A percentile compares a stretch with the other conserved stretches of the same genome.
phyloP scores from a whole-genome alignment of 2,329 filamentous ascomycete species.

The Aspergillus clavatus region DNA sequence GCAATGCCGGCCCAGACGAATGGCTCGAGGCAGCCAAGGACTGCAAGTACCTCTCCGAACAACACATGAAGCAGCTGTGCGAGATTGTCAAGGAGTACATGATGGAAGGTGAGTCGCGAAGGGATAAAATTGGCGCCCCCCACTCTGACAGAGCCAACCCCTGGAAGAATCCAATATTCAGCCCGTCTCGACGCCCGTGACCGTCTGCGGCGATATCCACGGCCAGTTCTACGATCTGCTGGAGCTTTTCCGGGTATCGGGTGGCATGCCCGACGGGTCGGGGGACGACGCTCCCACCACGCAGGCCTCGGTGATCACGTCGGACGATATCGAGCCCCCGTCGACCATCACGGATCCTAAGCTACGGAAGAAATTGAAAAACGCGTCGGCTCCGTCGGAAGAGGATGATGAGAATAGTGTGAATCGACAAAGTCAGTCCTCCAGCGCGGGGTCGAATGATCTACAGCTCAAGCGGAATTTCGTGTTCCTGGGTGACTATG shows the following conservation, averaged over 20 bases:
- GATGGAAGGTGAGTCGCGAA: constrained; percentile 74
- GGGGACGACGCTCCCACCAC: constrained; percentile 65
- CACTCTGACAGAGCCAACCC: too few species aligned
- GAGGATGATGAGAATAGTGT: constrained; percentile 24
- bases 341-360: constrained; percentile 84
- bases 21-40: constrained; percentile 96
- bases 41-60: constrained; percentile 93
- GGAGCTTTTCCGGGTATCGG: constrained; percentile 92
- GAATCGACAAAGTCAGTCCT: constrained; percentile 23
- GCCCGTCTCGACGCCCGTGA: constrained; percentile 93
- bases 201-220: constrained; percentile 96
- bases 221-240: constrained; percentile 98
- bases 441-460: constrained; percentile 26
- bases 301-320: constrained; percentile 69
- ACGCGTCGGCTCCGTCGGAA: constrained; percentile 25
- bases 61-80: constrained; percentile 97
- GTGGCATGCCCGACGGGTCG: constrained; percentile 87
- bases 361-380: constrained; percentile 75
- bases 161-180: constrained; percentile 99
- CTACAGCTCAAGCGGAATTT: constrained; percentile 60
- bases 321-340: constrained; percentile 89
- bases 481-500: constrained; percentile 68
- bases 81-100: constrained; percentile 98
- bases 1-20: constrained; percentile 84
- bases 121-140: too few species aligned